Conservation (phyloP, 371 early-diverging fungal species). For the Scutellospora calospora region DNA sequence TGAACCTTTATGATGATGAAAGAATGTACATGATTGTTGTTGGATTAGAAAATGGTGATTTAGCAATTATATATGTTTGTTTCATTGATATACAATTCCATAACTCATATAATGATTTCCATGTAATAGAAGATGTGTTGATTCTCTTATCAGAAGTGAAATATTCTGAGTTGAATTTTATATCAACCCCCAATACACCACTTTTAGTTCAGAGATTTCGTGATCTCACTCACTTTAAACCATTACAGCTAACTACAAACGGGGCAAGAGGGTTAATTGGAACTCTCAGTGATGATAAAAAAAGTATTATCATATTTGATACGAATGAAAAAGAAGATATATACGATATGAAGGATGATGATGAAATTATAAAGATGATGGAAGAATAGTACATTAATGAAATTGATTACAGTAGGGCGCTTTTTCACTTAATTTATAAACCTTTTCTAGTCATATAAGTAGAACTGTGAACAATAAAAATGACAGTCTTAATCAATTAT, state of each 20-base stretch:
- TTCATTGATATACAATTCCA: background rate
- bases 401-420: too few relatives aligned
- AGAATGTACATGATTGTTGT: slow-evolving; percentile 13
- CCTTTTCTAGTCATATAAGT: too few relatives aligned
- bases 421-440: too few relatives aligned
- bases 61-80: background rate
- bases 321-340: slow-evolving; percentile 37
- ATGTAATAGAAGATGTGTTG: background rate
- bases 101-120: background rate
- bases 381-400: background rate
- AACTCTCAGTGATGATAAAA: slow-evolving; percentile 23
- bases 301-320: slow-evolving; percentile 38
- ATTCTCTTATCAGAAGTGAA: slow-evolving; percentile 27
- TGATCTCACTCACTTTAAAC: slow-evolving; percentile 10
- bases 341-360: slow-evolving; percentile 13
- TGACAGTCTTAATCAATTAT: too few relatives aligned
- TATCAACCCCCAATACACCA: background rate
- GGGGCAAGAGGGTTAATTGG: slow-evolving; percentile 1
- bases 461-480: too few relatives aligned
- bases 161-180: slow-evolving; percentile 18
- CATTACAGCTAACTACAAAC: slow-evolving; percentile 29
- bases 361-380: background rate
- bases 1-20: slow-evolving; percentile 39
- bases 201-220: slow-evolving; percentile 9
- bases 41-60: slow-evolving; percentile 9